A percentile compares a stretch with the other conserved stretches of the same genome.
Conservation (phyloP, 805 yeast species). For the Grigorovia jiainica region DNA sequence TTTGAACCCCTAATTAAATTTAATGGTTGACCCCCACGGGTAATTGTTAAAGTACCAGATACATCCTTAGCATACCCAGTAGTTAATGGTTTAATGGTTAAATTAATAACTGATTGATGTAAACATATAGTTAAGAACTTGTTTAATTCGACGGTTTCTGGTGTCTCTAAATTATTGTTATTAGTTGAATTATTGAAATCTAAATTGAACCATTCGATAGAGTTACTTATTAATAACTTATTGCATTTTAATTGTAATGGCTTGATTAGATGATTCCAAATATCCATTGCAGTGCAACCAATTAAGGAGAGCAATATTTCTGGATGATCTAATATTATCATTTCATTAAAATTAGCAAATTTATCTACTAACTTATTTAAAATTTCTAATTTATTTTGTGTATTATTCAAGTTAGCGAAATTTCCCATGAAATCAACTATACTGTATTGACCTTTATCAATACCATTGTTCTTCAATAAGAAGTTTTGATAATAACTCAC, state of each 20-base stretch:
- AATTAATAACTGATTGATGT: slow-evolving; percentile 18
- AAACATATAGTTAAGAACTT: slow-evolving; percentile 16
- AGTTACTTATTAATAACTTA: slow-evolving; percentile 18
- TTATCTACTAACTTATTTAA: slow-evolving; percentile 60
- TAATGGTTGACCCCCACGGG: slow-evolving; percentile 42
- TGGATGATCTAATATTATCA: slow-evolving; percentile 25
- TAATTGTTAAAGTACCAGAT: slow-evolving; percentile 58
- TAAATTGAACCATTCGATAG: slow-evolving; percentile 12
- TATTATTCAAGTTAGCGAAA: too few species aligned
- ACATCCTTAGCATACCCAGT: slow-evolving; percentile 81
- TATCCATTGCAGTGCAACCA: slow-evolving; percentile 20
- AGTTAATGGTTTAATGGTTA: slow-evolving; percentile 55
- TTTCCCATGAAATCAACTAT: slow-evolving; percentile 40
- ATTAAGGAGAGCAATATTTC: slow-evolving; percentile 23
- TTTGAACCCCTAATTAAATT: slow-evolving; percentile 8
- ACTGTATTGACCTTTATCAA: slow-evolving; percentile 15
- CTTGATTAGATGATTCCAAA: slow-evolving; percentile 18
- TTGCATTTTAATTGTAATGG: slow-evolving; percentile 21
- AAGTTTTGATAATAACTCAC: slow-evolving; percentile 11
- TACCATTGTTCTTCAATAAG: slow-evolving; percentile 15
- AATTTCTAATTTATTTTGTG: slow-evolving; percentile 38
- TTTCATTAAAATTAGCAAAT: slow-evolving; percentile 29
- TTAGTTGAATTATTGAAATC: slow-evolving; percentile 2
- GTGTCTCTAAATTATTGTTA: slow-evolving; percentile 1
- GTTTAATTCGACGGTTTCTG: slow-evolving; percentile 19